Conservation (phyloP, 106 monocot genomes). For the Narthecium ossifragum region DNA sequence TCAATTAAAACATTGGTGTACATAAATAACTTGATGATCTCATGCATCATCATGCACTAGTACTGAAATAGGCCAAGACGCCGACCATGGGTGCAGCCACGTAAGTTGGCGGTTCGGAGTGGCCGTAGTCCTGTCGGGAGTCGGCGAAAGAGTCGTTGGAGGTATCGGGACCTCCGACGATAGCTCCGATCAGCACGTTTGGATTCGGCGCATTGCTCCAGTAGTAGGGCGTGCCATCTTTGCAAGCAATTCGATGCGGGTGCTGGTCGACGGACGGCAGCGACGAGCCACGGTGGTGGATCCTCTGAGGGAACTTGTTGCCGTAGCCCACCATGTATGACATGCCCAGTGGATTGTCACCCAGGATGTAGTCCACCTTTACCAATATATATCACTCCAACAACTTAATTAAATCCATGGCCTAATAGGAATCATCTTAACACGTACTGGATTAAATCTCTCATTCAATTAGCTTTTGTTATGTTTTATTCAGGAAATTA, state of each 20-base stretch:
- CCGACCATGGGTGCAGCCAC: slow-evolving; percentile 11
- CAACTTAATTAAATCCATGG: neutral
- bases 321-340: slow-evolving; percentile 28
- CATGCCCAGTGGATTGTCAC: slow-evolving; percentile 16
- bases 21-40: too few species aligned
- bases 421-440: neutral
- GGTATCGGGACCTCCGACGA: slow-evolving; percentile 18
- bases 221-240: slow-evolving; percentile 10
- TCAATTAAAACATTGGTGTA: too few species aligned
- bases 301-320: slow-evolving; percentile 16
- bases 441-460: neutral
- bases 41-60: neutral
- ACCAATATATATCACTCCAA: neutral
- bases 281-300: slow-evolving; percentile 24
- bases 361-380: slow-evolving; percentile 23
- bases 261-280: slow-evolving; percentile 3
- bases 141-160: slow-evolving; percentile 7
- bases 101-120: slow-evolving; percentile 22
- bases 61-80: neutral
- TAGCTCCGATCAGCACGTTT: slow-evolving; percentile 11
- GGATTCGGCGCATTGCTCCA: slow-evolving; percentile 4
- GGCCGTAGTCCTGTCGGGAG: neutral
- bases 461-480: neutral
- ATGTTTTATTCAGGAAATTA: too few species aligned
- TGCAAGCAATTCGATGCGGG: neutral